These are phyloP conservation scores for Novymonas esmeraldas DNA, from an alignment of 208 protist genomes.

Conservation along the genomic window DNA sequence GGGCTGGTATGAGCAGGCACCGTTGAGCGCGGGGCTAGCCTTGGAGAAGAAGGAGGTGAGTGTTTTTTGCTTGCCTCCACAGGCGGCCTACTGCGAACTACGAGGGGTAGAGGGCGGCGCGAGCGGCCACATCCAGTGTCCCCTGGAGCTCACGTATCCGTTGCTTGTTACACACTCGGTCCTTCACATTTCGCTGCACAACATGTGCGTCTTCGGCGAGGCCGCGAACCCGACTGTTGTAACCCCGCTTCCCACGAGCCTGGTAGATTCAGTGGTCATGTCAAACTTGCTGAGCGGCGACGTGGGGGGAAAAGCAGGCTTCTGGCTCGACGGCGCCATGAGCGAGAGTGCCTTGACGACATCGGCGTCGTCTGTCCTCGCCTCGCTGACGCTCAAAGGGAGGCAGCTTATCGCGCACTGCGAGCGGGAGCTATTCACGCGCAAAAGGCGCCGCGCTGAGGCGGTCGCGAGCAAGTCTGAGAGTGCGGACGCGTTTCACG, in stretches of 20 bases:
- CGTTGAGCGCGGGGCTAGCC: constrained; percentile 32
- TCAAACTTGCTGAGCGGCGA: constrained; percentile 47
- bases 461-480: constrained; percentile 16
- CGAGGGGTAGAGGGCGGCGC: constrained; percentile 39
- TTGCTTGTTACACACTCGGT: constrained; percentile 65
- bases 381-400: constrained; percentile 47
- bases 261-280: constrained; percentile 68
- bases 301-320: constrained; percentile 37
- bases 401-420: constrained; percentile 52
- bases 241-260: constrained; percentile 50
- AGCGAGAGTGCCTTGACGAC: constrained; percentile 37
- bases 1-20: constrained; percentile 82
- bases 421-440: constrained; percentile 41
- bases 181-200: constrained; percentile 80
- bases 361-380: constrained; percentile 55
- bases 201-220: constrained; percentile 81
- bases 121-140: constrained; percentile 59
- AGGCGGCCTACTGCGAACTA: constrained; percentile 54
- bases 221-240: constrained; percentile 30
- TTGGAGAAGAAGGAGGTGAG: constrained; percentile 51
- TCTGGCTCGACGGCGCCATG: constrained; percentile 79
- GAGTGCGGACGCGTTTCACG: constrained; percentile 42
- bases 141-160: constrained; percentile 80
- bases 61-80: constrained; percentile 62
- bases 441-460: constrained; percentile 38